These are phyloP conservation scores for Aspergillus eucalypticola DNA, from an alignment of 2,329 filamentous ascomycete species.

Conservation along the genomic window DNA sequence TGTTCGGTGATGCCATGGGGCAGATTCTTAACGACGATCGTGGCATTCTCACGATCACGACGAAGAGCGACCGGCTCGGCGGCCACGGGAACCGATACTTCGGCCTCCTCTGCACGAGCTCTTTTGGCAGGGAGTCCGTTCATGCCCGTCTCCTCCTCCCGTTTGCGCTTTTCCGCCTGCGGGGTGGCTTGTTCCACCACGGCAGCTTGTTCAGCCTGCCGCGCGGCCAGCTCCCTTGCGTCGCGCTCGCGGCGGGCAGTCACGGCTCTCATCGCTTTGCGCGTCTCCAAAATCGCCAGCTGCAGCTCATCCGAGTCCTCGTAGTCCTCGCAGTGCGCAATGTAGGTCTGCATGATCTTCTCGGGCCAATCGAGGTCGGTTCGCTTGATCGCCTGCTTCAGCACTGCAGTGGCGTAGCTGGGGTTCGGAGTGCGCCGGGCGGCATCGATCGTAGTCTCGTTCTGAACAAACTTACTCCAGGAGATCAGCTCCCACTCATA, in stretches of 20 bases:
- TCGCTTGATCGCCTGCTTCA: conserved; percentile 68
- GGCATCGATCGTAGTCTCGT: conserved; percentile 54
- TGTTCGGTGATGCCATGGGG: conserved; percentile 69
- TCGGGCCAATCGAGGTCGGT: conserved; percentile 53
- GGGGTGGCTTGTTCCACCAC: conserved; percentile 22
- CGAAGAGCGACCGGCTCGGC: conserved; percentile 52
- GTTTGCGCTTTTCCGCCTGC: conserved; percentile 65
- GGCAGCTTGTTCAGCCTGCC: conserved; percentile 27
- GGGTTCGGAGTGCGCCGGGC: conserved; percentile 65
- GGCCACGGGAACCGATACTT: conserved; percentile 30
- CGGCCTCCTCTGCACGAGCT: conserved; percentile 52
- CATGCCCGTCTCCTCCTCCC: conserved; percentile 58
- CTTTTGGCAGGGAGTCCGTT: conserved; percentile 66
- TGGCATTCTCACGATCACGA: conserved; percentile 87
- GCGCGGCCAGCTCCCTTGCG: conserved; percentile 57
- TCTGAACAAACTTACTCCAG: conserved; percentile 60
- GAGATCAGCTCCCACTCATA: conserved; percentile 87
- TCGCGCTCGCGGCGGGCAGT: conserved; percentile 66
- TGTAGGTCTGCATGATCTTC: conserved; percentile 49
- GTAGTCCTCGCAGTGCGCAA: conserved; percentile 76
- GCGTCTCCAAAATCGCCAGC: conserved; percentile 69
- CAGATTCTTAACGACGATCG: conserved; percentile 76
- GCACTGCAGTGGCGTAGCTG: conserved; percentile 70
- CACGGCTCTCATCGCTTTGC: conserved; percentile 66
- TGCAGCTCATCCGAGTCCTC: conserved; percentile 76